Conservation (phyloP, 148 eudicot genomes). For the Amaranthus cruentus region DNA sequence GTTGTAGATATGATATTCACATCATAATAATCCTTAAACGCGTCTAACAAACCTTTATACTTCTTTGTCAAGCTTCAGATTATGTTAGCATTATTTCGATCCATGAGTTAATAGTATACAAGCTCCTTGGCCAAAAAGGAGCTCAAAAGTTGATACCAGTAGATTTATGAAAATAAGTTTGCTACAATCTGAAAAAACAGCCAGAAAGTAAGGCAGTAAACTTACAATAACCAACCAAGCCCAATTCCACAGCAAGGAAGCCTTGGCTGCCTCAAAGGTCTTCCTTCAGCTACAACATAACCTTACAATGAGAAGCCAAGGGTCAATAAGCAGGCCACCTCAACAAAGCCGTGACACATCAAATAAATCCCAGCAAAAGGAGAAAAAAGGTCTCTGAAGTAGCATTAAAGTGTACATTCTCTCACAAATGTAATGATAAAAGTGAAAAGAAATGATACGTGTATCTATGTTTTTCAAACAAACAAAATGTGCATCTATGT, state of each 20-base stretch:
- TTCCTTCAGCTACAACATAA: constrained; percentile 54
- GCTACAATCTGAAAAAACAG: background rate
- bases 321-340: constrained; percentile 1
- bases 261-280: constrained; percentile 47
- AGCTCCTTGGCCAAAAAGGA: background rate
- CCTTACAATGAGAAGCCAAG: constrained; percentile 33
- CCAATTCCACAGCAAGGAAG: constrained; percentile 90
- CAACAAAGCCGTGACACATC: background rate
- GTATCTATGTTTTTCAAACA: background rate
- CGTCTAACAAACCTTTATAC: no score
- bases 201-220: background rate
- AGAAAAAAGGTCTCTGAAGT: background rate
- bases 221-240: constrained; percentile 91
- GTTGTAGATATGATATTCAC: no score
- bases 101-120: background rate
- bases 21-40: no score
- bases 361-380: background rate
- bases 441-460: background rate
- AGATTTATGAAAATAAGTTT: background rate
- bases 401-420: background rate
- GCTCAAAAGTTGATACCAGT: background rate
- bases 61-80: background rate
- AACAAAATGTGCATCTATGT: background rate
- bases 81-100: background rate
- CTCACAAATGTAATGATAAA: background rate